Base-by-base conservation (phyloP, 805 yeast genomes). In the Pichia scutulata region DNA sequence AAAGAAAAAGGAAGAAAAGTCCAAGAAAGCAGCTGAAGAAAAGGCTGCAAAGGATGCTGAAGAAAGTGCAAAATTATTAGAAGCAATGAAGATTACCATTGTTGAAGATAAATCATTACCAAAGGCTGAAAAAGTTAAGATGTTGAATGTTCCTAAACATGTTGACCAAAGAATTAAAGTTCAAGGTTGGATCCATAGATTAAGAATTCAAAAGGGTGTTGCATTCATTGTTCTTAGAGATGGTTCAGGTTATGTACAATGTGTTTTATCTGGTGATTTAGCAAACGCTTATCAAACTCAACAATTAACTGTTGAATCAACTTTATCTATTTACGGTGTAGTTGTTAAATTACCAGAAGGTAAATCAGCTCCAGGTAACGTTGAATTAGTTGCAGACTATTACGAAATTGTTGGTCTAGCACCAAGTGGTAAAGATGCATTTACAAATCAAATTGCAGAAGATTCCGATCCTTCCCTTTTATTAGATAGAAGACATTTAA, bases 311-410 rank as follows among this genome's bases (percentile, higher is more conserved):
- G 71, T 92, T 59, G 99, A 93, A 74, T 77, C 96, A 18, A 84
- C 96, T 16, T 76, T 95, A 30, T 67, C 82, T 46, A 70, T 93
- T 52, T 86, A 78, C 65, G 99, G 99, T 70, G 78, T 80, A 25
- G 74, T 93, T 54, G 77, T 79, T 68, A 80, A 84, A 61, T 75
- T 95, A 45, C 98, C 98, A 51, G 97, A 89, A 67, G 99, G 99
- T 55, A 90, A 93, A 69, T 75, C 85, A 57, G 99, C 99, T 10
- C 97, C 97, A 52, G 98, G 98, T 56, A 96, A 96, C 54, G 95
- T 92, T 56, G 99, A 93, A 72, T 78, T 95, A 60, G 76, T 77
- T 54, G 97, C 83, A 50, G 99, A 93, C 70, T 93, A 77, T 74
- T 93, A 90, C 68, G 84, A 86, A 68, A 74, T 93, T 50, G 74